Percentiles rank a stretch among this genome's conserved stretches.
Evolutionary conservation across 139 green algal genomes (phyloP).

Genomic region (Yamagishiella unicocca): DNA sequence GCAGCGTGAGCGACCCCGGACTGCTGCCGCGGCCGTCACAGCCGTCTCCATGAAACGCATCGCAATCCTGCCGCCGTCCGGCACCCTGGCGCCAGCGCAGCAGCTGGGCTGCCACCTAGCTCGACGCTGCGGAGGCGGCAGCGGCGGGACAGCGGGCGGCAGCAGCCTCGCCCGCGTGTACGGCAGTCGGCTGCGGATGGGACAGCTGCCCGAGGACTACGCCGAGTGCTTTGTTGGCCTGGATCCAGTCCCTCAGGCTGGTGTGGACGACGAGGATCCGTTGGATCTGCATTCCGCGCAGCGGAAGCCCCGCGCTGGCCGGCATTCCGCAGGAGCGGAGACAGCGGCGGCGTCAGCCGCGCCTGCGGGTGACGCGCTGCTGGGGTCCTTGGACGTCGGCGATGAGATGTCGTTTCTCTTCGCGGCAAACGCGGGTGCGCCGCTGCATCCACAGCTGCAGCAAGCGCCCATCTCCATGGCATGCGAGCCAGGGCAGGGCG

Average conservation of each 20-base stretch:
- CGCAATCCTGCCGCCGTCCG: background rate
- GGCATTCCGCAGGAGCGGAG: background rate
- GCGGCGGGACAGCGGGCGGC: background rate
- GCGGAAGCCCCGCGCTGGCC: background rate
- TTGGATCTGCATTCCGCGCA: background rate
- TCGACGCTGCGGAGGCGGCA: background rate
- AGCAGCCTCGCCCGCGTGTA: slow-evolving; percentile 30
- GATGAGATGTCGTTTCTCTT: background rate
- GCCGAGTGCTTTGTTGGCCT: slow-evolving; percentile 7
- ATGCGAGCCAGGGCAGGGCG: background rate
- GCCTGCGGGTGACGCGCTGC: background rate
- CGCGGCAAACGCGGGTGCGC: background rate
- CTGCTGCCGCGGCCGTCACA: background rate
- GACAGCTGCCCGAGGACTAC: slow-evolving; percentile 18
- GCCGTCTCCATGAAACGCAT: background rate
- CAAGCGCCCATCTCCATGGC: background rate
- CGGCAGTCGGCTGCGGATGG: background rate
- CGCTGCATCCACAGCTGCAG: background rate
- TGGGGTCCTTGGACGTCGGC: background rate
- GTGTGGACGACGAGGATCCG: background rate
- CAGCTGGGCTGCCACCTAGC: slow-evolving; percentile 15
- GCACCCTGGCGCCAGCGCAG: background rate
- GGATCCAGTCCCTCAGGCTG: background rate
- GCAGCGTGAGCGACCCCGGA: background rate
- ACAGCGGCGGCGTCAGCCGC: background rate